These are phyloP conservation scores for Crithidia bombi DNA, from an alignment of 208 protist species.

Conservation along the genomic window DNA sequence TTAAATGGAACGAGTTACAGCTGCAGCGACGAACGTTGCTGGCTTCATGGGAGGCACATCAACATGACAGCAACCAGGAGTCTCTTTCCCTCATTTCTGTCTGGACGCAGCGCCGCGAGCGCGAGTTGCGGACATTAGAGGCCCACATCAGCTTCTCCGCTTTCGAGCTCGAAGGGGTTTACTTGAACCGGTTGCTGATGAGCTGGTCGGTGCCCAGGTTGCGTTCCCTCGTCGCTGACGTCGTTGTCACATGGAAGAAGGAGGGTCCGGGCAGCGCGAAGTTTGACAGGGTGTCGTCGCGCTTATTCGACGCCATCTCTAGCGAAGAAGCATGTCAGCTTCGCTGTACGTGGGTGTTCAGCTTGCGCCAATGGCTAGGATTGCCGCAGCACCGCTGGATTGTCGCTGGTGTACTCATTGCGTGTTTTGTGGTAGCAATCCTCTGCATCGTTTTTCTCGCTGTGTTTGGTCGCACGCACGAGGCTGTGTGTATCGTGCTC, in stretches of 20 bases:
- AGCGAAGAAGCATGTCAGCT: constrained; percentile 47
- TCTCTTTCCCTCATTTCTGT: constrained; percentile 29
- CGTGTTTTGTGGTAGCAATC: constrained; percentile 31
- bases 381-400: constrained; percentile 20
- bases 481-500: constrained; percentile 36
- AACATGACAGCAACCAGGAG: constrained; percentile 8
- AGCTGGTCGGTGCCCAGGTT: constrained; percentile 58
- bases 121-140: constrained; percentile 33
- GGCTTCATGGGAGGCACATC: constrained; percentile 11
- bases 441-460: constrained; percentile 48
- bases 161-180: constrained; percentile 48
- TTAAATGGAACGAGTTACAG: constrained; percentile 63
- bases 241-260: constrained; percentile 49
- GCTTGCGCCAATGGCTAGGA: constrained; percentile 55
- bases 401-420: constrained; percentile 13
- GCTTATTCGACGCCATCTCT: constrained; percentile 58
- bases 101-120: constrained; percentile 28
- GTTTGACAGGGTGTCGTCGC: constrained; percentile 52
- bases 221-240: constrained; percentile 38
- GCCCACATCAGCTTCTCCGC: constrained; percentile 44
- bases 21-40: constrained; percentile 21
- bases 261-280: constrained; percentile 47
- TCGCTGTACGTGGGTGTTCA: constrained; percentile 44
- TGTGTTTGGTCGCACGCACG: constrained; percentile 32
- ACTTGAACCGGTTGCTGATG: constrained; percentile 46